phyloP scores from a whole-genome alignment of 2,329 filamentous ascomycete species.

The Fusarium vanettenii region DNA sequence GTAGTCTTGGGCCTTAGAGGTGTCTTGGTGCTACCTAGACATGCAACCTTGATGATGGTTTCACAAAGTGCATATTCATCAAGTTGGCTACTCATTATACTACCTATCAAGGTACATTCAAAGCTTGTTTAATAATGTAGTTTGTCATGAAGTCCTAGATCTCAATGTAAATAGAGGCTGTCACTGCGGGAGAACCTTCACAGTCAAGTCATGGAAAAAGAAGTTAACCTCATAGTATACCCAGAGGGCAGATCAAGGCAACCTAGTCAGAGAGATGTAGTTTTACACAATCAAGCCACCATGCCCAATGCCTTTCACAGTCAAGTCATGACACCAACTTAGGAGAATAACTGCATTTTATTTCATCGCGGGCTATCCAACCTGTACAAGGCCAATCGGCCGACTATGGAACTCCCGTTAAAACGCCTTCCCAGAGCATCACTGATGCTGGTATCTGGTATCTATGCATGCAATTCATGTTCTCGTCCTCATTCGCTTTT shows the following conservation, averaged over 20 bases:
- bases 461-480: conserved; percentile 36
- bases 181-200: not conserved
- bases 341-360: conserved; percentile 10
- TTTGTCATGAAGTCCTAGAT: not conserved
- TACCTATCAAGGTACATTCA: not conserved
- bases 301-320: not conserved
- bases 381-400: conserved; percentile 28
- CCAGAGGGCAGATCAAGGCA: too few species aligned
- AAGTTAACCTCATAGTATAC: too few species aligned
- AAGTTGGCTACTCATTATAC: not conserved
- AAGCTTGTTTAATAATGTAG: not conserved
- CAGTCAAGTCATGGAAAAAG: not conserved
- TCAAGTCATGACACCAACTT: not conserved
- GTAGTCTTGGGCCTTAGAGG: not conserved
- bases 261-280: too few species aligned
- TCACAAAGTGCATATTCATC: not conserved
- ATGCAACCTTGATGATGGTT: not conserved
- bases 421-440: conserved; percentile 36
- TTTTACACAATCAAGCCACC: too few species aligned
- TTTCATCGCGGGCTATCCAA: conserved; percentile 33
- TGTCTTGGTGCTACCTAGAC: not conserved
- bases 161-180: not conserved
- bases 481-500: conserved; percentile 34
- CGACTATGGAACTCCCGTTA: conserved; percentile 28
- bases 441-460: conserved; percentile 12